Percentiles rank a stretch among this genome's conserved stretches.
Evolutionary conservation across 2,329 filamentous ascomycete species (phyloP).

Genomic region (Talaromyces sp.): DNA sequence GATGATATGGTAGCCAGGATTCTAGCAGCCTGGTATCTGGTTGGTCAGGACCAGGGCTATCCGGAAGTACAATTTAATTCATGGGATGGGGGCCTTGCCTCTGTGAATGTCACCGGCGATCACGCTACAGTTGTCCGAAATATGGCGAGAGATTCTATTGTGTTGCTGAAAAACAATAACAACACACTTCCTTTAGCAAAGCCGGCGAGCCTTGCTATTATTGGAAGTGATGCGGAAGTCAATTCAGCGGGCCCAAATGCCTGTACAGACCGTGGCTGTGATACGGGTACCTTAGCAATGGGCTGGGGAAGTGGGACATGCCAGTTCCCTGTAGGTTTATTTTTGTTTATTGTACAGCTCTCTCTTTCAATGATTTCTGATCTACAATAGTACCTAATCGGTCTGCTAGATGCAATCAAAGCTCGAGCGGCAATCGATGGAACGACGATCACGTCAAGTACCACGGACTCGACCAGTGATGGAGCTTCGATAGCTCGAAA

Average conservation of each 20-base stretch:
- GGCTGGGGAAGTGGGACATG: constrained; percentile 90
- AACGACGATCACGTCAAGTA: constrained; percentile 34
- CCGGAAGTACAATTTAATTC: constrained; percentile 47
- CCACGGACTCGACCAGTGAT: constrained; percentile 17
- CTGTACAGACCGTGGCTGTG: constrained; percentile 75
- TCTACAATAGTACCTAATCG: not conserved
- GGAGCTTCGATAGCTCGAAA: not conserved
- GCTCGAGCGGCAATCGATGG: constrained; percentile 14
- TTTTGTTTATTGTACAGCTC: constrained; percentile 64
- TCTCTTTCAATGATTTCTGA: constrained; percentile 43
- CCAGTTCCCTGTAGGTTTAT: constrained; percentile 60
- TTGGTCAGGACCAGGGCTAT: constrained; percentile 57
- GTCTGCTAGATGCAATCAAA: constrained; percentile 6
- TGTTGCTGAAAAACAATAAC: constrained; percentile 57
- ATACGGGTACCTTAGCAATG: constrained; percentile 74
- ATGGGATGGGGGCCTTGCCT: constrained; percentile 37
- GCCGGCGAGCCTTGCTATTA: constrained; percentile 57
- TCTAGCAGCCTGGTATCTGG: constrained; percentile 85
- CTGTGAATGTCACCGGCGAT: constrained; percentile 58
- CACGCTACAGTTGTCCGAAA: constrained; percentile 68
- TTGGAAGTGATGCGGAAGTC: constrained; percentile 69
- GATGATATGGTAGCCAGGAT: constrained; percentile 88
- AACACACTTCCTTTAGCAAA: constrained; percentile 45
- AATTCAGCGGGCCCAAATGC: constrained; percentile 65
- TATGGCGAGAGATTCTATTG: constrained; percentile 68